Evolutionary conservation across 371 early-diverging fungal species (phyloP).

Genomic region (Mucor ambiguus): DNA sequence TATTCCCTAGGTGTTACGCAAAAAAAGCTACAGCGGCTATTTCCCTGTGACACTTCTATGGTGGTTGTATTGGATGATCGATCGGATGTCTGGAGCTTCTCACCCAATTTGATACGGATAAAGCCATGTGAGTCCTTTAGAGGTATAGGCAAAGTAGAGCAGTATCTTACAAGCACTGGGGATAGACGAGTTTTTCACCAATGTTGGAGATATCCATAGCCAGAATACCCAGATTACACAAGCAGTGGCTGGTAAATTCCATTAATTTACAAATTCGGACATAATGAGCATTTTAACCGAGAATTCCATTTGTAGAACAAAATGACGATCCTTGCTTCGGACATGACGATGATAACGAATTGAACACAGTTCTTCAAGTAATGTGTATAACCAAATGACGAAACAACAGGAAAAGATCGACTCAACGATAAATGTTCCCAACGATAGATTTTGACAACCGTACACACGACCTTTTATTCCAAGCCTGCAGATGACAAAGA

Average conservation of each 20-base stretch:
- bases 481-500: conserved; percentile 15
- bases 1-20: conserved; percentile 63
- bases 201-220: conserved; percentile 95
- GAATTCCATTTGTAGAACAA: conserved; percentile 3
- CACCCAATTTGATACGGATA: conserved; percentile 88
- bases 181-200: conserved; percentile 88
- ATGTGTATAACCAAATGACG: not conserved
- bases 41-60: conserved; percentile 96
- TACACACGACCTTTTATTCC: conserved; percentile 58
- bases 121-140: conserved; percentile 73
- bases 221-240: conserved; percentile 2
- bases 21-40: conserved; percentile 90
- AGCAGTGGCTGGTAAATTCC: conserved; percentile 11
- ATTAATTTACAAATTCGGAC: not conserved
- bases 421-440: too few species aligned
- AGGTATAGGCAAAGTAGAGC: not conserved
- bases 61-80: conserved; percentile 99
- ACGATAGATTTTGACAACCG: conserved; percentile 49
- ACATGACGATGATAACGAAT: conserved; percentile 58
- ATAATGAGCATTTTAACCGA: not conserved
- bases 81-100: conserved; percentile 96
- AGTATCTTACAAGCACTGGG: not conserved
- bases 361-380: conserved; percentile 55
- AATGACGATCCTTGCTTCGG: conserved; percentile 5
- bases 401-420: not conserved